A percentile compares a stretch with the other conserved stretches of the same genome.
Evolutionary conservation across 768 basidiomycete genomes (phyloP).

Genomic region (Auriscalpium vulgare): DNA sequence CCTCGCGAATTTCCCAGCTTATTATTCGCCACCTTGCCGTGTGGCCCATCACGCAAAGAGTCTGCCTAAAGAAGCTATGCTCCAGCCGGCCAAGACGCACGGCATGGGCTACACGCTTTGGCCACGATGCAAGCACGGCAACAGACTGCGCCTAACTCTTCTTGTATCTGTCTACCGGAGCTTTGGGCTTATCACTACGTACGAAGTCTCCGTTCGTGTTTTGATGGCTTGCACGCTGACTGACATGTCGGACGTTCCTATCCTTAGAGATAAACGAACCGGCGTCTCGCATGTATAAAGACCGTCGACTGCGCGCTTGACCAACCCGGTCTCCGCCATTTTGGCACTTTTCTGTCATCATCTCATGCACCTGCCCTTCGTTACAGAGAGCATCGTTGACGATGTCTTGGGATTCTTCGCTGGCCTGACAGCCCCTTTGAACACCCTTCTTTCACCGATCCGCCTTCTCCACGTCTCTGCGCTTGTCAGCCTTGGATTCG

Average conservation of each 20-base stretch:
- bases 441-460: slow-evolving; percentile 1
- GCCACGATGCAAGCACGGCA: neutral
- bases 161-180: neutral
- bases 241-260: neutral
- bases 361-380: slow-evolving; percentile 7
- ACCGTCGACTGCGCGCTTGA: too few relatives aligned
- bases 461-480: neutral
- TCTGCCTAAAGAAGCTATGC: neutral
- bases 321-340: neutral
- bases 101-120: neutral
- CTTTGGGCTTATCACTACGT: neutral
- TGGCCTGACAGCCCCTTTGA: neutral
- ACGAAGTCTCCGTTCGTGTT: neutral
- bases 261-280: neutral
- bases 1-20: neutral
- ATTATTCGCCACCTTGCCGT: neutral
- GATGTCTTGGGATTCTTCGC: slow-evolving; percentile 1
- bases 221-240: neutral
- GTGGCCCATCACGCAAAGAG: neutral
- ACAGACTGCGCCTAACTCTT: neutral
- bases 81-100: neutral
- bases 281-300: neutral
- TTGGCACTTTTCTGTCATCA: neutral
- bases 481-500: slow-evolving; percentile 1
- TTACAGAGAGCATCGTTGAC: neutral